These are phyloP conservation scores for Odonthalia washingtoniensis DNA, from an alignment of 31 red algal species.

Conservation along the genomic window DNA sequence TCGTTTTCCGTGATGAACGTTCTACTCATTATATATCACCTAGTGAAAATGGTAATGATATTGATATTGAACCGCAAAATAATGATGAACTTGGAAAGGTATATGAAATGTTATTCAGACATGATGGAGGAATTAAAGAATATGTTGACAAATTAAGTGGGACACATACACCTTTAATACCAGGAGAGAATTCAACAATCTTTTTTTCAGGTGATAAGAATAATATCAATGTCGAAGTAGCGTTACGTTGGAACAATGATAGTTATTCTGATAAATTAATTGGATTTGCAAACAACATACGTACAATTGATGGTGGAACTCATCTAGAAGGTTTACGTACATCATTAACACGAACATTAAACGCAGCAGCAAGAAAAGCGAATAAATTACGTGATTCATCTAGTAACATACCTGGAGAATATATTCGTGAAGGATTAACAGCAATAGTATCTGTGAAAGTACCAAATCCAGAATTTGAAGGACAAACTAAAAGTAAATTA, in stretches of 20 bases:
- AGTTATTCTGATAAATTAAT: constrained; percentile 92
- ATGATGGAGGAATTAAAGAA: constrained; percentile 92
- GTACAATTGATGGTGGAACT: constrained; percentile 94
- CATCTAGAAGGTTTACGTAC: constrained; percentile 95
- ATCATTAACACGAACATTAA: constrained; percentile 85
- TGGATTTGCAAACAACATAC: constrained; percentile 99
- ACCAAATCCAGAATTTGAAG: constrained; percentile 99
- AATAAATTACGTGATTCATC: constrained; percentile 76
- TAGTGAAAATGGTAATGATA: too few species aligned
- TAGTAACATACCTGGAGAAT: constrained; percentile 89
- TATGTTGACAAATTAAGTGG: constrained; percentile 81
- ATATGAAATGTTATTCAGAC: constrained; percentile 51
- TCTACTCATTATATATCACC: too few species aligned
- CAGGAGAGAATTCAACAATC: constrained; percentile 44
- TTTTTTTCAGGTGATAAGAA: constrained; percentile 66
- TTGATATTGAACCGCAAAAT: constrained; percentile 17
- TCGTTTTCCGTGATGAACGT: constrained; percentile 67
- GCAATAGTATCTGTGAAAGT: constrained; percentile 98
- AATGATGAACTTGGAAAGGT: background rate
- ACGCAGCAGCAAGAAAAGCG: constrained; percentile 72
- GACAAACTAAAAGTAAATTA: constrained; percentile 97
- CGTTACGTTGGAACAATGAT: constrained; percentile 89
- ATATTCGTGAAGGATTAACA: constrained; percentile 96
- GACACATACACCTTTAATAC: constrained; percentile 68
- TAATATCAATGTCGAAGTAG: constrained; percentile 78